Evolutionary conservation across 2,329 filamentous ascomycete genomes (phyloP).

Genomic region (Arthrobotrys sphaeroides): DNA sequence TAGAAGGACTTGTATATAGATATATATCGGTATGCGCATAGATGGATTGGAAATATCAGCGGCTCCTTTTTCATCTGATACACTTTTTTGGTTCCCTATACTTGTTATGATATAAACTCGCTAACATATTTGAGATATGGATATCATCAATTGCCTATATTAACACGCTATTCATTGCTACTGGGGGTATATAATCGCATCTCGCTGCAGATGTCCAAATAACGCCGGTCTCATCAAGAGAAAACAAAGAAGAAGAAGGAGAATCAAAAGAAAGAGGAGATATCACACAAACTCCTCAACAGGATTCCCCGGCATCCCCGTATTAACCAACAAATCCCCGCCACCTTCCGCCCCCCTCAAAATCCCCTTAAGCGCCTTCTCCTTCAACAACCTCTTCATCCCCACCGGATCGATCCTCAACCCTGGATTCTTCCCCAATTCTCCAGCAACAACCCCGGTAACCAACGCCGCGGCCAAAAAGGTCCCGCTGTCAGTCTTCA

Average conservation of each 20-base stretch:
- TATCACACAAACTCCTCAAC: slow-evolving; percentile 14
- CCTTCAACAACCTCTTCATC: slow-evolving; percentile 55
- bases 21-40: slow-evolving; percentile 23
- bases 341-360: slow-evolving; percentile 44
- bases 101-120: not conserved
- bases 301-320: slow-evolving; percentile 25
- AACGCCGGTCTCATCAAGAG: not conserved
- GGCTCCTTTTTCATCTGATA: slow-evolving; percentile 8
- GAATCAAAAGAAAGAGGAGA: not conserved
- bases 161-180: not conserved
- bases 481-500: slow-evolving; percentile 68
- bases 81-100: not conserved
- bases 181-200: not conserved
- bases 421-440: slow-evolving; percentile 45
- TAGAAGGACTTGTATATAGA: slow-evolving; percentile 41
- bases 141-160: no score
- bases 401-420: slow-evolving; percentile 51
- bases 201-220: not conserved
- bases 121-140: no score
- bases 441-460: slow-evolving; percentile 56
- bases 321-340: slow-evolving; percentile 39
- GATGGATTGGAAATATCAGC: slow-evolving; percentile 33
- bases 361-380: slow-evolving; percentile 29
- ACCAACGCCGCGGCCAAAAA: slow-evolving; percentile 71
- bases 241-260: not conserved